Evolutionary conservation across 2,329 filamentous ascomycete genomes (phyloP).

Genomic region (Sporothrix variecibatus): DNA sequence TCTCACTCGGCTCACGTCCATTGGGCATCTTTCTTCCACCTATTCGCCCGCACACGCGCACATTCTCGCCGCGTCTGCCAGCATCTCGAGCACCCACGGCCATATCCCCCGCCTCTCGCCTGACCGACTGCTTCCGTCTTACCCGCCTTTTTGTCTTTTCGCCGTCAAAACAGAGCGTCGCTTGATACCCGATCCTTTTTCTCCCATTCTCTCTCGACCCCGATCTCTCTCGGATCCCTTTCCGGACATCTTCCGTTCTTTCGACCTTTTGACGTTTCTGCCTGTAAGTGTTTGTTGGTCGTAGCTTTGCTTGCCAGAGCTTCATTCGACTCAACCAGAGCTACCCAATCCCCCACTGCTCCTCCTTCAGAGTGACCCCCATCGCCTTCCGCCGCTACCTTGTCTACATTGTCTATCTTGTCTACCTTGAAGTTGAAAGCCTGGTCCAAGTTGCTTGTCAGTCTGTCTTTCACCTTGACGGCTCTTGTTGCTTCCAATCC

Average conservation of each 20-base stretch:
- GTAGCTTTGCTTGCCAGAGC: background rate
- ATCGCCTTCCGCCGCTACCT: background rate
- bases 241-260: background rate
- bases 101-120: background rate
- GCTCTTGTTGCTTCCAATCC: background rate
- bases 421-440: background rate
- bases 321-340: background rate
- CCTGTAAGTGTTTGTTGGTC: background rate
- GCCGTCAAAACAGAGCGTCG: background rate
- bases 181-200: background rate
- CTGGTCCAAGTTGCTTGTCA: background rate
- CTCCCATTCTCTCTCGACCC: background rate
- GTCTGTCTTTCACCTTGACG: background rate
- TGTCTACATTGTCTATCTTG: background rate
- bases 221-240: background rate
- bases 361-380: background rate
- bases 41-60: background rate
- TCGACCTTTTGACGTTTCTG: background rate
- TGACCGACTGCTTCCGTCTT: background rate
- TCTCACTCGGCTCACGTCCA: background rate
- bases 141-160: background rate
- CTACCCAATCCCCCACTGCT: background rate
- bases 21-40: constrained; percentile 1
- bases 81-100: background rate
- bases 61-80: constrained; percentile 1